Evolutionary conservation across 352 stramenopile species (phyloP).

Genomic region (Globisporangium spiculum): DNA sequence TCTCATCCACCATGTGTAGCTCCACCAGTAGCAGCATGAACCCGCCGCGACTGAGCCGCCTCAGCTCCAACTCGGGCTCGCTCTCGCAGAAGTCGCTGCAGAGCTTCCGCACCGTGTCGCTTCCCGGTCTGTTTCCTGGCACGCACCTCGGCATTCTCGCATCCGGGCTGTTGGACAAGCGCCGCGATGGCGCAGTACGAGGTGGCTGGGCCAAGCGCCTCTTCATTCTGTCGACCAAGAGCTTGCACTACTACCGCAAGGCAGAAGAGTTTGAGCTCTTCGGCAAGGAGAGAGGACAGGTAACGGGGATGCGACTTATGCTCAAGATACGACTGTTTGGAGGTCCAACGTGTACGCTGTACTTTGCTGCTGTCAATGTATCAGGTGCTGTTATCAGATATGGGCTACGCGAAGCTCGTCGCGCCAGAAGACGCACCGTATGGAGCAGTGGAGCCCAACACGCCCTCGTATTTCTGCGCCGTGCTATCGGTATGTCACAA

Average conservation of each 20-base stretch:
- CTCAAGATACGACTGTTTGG: background rate
- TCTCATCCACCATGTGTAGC: background rate
- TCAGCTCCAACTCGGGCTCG: constrained; percentile 51
- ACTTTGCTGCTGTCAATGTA: background rate
- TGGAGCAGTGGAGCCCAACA: constrained; percentile 58
- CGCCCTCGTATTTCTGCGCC: constrained; percentile 58
- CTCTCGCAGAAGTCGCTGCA: constrained; percentile 59
- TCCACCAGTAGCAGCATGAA: constrained; percentile 20
- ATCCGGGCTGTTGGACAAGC: constrained; percentile 77
- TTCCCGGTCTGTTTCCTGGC: constrained; percentile 68
- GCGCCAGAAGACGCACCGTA: constrained; percentile 71
- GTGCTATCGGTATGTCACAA: constrained; percentile 62
- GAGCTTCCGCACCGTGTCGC: constrained; percentile 65
- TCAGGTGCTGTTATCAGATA: constrained; percentile 55
- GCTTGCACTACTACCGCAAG: constrained; percentile 85
- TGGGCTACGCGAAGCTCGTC: constrained; percentile 75
- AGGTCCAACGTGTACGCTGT: background rate
- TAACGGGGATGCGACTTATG: constrained; percentile 4
- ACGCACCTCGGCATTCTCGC: constrained; percentile 75
- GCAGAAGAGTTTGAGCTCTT: constrained; percentile 80
- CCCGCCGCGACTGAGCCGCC: constrained; percentile 46
- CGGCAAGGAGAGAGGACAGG: constrained; percentile 77
- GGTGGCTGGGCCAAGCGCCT: constrained; percentile 78
- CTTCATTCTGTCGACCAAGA: constrained; percentile 79
- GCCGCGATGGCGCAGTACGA: constrained; percentile 76